These are phyloP conservation scores for Przewalskia tangutica DNA, from an alignment of 257 asterid species.

Conservation along the genomic window DNA sequence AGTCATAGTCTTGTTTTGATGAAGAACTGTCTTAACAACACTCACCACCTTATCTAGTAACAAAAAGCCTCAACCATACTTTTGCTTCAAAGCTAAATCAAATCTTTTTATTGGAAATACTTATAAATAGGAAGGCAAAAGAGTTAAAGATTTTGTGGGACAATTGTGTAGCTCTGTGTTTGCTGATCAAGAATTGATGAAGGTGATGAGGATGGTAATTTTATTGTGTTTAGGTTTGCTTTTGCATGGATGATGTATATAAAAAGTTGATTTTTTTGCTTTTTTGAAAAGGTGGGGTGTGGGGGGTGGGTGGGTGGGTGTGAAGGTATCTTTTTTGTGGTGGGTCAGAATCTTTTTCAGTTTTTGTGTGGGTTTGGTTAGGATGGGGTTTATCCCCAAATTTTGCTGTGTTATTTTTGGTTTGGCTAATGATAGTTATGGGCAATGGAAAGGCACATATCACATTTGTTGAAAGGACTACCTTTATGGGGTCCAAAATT, in stretches of 20 bases:
- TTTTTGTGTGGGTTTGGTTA: neutral
- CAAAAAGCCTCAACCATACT: neutral
- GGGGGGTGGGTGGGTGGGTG: neutral
- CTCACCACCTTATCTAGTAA: neutral
- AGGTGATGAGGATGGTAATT: neutral
- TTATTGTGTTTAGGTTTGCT: neutral
- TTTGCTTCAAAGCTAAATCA: neutral
- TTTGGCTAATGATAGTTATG: neutral
- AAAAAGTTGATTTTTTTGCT: neutral
- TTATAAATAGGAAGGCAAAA: neutral
- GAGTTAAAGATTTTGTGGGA: neutral
- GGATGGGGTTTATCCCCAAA: neutral
- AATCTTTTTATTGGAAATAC: neutral
- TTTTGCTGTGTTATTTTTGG: neutral
- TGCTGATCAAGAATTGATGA: neutral
- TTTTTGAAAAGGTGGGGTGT: neutral
- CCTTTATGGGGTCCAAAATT: neutral
- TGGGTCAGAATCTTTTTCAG: neutral
- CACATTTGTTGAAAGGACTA: slow-evolving; percentile 13
- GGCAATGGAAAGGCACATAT: slow-evolving; percentile 7
- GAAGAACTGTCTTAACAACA: neutral
- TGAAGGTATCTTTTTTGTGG: neutral
- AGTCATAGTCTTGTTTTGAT: neutral
- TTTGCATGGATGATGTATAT: neutral
- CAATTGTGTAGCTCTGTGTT: neutral